phyloP scores from a whole-genome alignment of 176 grass and related monocot genomes.

The Avena sativa region DNA sequence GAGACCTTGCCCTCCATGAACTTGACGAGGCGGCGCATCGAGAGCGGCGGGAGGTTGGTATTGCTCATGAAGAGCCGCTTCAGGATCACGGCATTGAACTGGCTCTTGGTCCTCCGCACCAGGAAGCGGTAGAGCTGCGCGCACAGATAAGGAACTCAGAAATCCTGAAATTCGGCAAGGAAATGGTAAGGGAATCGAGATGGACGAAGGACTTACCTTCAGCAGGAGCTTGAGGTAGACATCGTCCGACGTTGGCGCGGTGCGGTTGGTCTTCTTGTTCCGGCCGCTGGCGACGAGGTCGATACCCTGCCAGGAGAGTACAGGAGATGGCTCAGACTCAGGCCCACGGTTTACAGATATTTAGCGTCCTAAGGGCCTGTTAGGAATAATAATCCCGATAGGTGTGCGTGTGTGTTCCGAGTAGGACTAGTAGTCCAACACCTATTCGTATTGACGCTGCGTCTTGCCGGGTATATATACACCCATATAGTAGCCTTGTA shows the following conservation, averaged over 20 bases:
- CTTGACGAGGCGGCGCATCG: constrained; percentile 70
- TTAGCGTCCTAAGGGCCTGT: neutral
- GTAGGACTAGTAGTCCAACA: too few species aligned
- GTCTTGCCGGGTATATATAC: too few species aligned
- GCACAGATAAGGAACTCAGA: neutral
- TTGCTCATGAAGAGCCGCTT: constrained; percentile 91
- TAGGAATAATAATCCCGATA: too few species aligned
- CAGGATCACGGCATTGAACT: constrained; percentile 74
- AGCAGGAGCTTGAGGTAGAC: constrained; percentile 93
- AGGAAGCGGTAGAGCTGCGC: constrained; percentile 84
- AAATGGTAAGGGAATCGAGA: neutral
- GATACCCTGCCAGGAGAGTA: constrained; percentile 49
- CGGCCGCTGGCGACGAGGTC: constrained; percentile 62
- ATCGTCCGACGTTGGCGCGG: constrained; percentile 67
- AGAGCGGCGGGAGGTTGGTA: constrained; percentile 76
- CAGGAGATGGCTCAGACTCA: neutral
- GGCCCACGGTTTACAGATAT: neutral
- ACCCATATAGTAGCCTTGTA: too few species aligned
- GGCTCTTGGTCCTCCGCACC: constrained; percentile 82
- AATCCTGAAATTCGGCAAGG: constrained; percentile 4
- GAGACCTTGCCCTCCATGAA: constrained; percentile 65
- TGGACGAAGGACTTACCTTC: constrained; percentile 46
- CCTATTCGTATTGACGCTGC: too few species aligned
- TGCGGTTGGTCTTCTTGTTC: constrained; percentile 69
- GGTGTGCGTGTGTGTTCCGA: too few species aligned